These are phyloP conservation scores for Tulasnella sp. DNA, from an alignment of 768 basidiomycete genomes.

Conservation along the genomic window DNA sequence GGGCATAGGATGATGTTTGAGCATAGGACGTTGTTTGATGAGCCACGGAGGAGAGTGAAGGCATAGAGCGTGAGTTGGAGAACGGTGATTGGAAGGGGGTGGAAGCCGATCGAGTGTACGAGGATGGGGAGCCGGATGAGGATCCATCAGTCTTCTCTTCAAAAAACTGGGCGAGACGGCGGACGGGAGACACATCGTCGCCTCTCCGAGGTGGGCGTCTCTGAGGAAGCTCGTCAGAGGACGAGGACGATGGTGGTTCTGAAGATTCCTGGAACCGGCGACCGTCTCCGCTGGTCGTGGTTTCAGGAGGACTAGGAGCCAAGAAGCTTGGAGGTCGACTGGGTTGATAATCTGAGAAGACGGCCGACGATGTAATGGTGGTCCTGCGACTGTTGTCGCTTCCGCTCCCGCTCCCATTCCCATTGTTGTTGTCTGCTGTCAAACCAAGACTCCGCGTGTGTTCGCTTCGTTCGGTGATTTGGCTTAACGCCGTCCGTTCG, in stretches of 20 bases:
- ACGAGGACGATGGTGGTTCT: neutral
- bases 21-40: neutral
- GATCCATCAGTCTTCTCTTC: slow-evolving; percentile 1
- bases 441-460: slow-evolving; percentile 28
- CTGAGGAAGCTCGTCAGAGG: neutral
- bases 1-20: neutral
- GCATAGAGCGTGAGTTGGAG: slow-evolving; percentile 4
- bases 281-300: neutral
- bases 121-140: neutral
- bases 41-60: neutral
- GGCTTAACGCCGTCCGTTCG: slow-evolving; percentile 38
- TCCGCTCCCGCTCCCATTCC: neutral
- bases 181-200: neutral
- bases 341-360: slow-evolving; percentile 3
- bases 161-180: slow-evolving; percentile 8
- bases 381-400: no score
- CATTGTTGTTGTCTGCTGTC: no score
- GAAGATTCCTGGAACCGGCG: neutral
- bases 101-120: neutral
- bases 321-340: slow-evolving; percentile 8
- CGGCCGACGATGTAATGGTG: neutral
- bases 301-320: neutral
- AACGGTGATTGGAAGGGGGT: neutral
- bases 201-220: neutral
- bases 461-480: slow-evolving; percentile 70